Conservation (phyloP, 208 protist genomes). For the Leishmania braziliensis region DNA sequence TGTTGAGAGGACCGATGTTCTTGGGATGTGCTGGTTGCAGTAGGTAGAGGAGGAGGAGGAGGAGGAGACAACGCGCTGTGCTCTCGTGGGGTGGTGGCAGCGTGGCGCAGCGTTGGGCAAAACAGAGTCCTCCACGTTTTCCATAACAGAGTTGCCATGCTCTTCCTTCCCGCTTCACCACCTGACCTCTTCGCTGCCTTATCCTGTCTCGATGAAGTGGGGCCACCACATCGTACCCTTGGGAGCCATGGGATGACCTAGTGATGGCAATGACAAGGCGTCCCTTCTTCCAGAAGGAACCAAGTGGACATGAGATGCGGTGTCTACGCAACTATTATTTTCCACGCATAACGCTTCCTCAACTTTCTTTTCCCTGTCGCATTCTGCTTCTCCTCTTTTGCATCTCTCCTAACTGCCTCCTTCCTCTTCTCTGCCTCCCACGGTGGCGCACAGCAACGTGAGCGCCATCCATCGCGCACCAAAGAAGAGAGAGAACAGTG, state of each 20-base stretch:
- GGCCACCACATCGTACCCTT: neutral
- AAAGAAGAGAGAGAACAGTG: neutral
- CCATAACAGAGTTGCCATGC: neutral
- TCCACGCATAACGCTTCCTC: neutral
- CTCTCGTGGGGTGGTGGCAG: neutral
- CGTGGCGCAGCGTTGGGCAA: no score
- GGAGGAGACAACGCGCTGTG: neutral
- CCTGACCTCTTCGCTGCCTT: neutral
- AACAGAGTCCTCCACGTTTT: neutral
- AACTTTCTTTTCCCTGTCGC: neutral
- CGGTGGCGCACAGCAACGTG: neutral
- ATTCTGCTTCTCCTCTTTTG: neutral
- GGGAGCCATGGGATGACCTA: conserved; percentile 45
- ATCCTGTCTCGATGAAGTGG: neutral
- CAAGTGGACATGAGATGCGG: no score
- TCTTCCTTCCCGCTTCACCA: neutral
- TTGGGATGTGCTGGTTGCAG: neutral
- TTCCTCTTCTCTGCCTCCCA: neutral
- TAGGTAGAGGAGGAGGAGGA: neutral
- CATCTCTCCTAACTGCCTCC: neutral
- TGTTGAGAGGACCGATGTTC: neutral
- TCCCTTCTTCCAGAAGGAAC: neutral
- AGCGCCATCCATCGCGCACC: neutral
- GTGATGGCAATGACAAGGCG: conserved; percentile 68
- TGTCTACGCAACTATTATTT: neutral